Evolutionary conservation across 345 rosid genomes (phyloP), one percentile per base, ranked within the genome.

Genomic region (Erodium maritimum): DNA sequence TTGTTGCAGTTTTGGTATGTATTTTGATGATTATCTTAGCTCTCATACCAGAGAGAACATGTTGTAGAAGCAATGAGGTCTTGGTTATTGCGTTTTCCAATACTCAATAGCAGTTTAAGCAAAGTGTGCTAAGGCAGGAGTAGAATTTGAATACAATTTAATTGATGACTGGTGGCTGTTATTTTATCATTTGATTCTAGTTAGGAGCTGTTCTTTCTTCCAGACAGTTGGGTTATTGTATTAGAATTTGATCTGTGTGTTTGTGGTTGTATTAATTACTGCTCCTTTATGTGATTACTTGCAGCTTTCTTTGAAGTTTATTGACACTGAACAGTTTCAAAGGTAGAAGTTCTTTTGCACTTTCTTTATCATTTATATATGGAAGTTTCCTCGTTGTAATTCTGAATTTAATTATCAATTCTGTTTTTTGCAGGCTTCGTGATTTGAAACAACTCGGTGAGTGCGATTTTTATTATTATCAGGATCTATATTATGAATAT

Each of bases 371-470:
- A 3, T 50, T 13, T 25, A n/a, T 21, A 50, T 10, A 52, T 56
- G 23, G 23, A 16, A 52, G 17, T 24, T n/a, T 21, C 11, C 25
- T 20, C 51, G 55, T 55, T 20, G 64, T 0, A 16, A 24, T 61
- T 20, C 17, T 1, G 22, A 17, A 24, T 61, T 69, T 20, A 9
- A 5, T 23, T 4, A 18, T 52, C 23, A 10, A 57, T 46, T 42
- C 1, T 25, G 56, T 66, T 22, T 67, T 18, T 64, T 64, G 12
- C 87, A 91, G 98, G 81, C 90, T 91, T 67, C 95, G 96, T 23
- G 96, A 91, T 14, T 77, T 91, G 62, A 91, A 88, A 68, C 98
- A 91, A 63, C 90, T 91, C 20, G 96, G 98, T 91, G 73, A 82
- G 86, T 65, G n/a, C n/a, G n/a, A n/a, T 57, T 54, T 21, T 4